Conservation (phyloP, 2,329 filamentous ascomycete genomes). For the Penicillium decumbens region DNA sequence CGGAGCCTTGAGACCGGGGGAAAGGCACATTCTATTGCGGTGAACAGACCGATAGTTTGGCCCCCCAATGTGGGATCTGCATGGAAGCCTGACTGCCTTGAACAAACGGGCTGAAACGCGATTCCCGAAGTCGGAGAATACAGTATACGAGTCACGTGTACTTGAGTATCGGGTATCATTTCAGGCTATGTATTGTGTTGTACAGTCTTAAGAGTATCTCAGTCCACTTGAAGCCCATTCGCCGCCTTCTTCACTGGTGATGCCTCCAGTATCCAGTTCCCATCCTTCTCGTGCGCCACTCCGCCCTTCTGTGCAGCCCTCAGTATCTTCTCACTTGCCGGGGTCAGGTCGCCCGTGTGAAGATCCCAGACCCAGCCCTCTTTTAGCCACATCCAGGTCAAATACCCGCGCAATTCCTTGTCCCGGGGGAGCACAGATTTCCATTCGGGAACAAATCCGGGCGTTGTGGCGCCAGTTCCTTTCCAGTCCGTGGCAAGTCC, state of each 20-base stretch:
- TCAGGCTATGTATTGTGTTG: neutral
- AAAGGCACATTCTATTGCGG: constrained; percentile 12
- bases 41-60: constrained; percentile 13
- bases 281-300: constrained; percentile 40
- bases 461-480: constrained; percentile 47
- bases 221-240: constrained; percentile 24
- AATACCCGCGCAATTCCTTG: constrained; percentile 81
- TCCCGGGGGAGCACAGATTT: constrained; percentile 76
- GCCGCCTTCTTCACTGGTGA: constrained; percentile 31
- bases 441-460: constrained; percentile 77
- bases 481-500: constrained; percentile 63
- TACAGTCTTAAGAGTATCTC: neutral
- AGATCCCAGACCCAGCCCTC: constrained; percentile 81
- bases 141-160: neutral
- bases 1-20: neutral
- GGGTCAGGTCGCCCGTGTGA: constrained; percentile 54
- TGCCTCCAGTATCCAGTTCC: constrained; percentile 37
- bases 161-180: constrained; percentile 11
- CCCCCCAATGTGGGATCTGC: constrained; percentile 26
- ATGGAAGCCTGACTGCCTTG: constrained; percentile 25
- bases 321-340: constrained; percentile 38
- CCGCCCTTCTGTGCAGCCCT: constrained; percentile 39
- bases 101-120: constrained; percentile 6
- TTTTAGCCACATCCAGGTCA: constrained; percentile 88
- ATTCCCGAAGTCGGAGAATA: neutral